Conservation (phyloP, 805 yeast species). For the Pichia gijzeniarum region DNA sequence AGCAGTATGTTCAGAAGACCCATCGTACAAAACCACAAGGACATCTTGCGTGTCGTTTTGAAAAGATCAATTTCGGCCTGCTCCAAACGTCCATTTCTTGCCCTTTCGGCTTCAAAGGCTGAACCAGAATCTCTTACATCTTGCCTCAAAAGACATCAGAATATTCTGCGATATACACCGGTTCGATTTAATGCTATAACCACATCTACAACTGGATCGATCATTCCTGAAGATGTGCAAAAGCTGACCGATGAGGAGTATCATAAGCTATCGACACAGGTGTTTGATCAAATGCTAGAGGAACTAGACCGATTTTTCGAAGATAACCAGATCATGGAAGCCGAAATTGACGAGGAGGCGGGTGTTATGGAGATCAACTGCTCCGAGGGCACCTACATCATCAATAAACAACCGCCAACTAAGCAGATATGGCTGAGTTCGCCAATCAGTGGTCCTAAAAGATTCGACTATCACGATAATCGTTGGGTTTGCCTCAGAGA, state of each 20-base stretch:
- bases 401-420: slow-evolving; percentile 96
- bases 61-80: no score
- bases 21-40: no score
- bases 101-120: no score
- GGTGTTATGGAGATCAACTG: slow-evolving; percentile 83
- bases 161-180: slow-evolving; percentile 1
- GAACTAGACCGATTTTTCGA: slow-evolving; percentile 66
- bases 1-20: no score
- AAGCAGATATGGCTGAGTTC: slow-evolving; percentile 94
- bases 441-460: slow-evolving; percentile 89
- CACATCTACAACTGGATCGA: slow-evolving; percentile 46
- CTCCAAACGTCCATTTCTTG: no score
- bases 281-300: slow-evolving; percentile 62
- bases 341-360: slow-evolving; percentile 67
- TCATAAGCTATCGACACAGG: slow-evolving; percentile 56
- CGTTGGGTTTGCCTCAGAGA: slow-evolving; percentile 81
- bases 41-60: no score
- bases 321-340: slow-evolving; percentile 31
- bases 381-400: slow-evolving; percentile 76
- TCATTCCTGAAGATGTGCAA: slow-evolving; percentile 46
- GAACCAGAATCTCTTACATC: no score
- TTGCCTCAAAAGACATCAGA: background rate
- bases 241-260: slow-evolving; percentile 46
- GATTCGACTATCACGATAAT: slow-evolving; percentile 67
- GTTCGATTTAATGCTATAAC: slow-evolving; percentile 23